Conservation (phyloP, 2,329 filamentous ascomycete genomes). For the Tolypocladium tundrense region DNA sequence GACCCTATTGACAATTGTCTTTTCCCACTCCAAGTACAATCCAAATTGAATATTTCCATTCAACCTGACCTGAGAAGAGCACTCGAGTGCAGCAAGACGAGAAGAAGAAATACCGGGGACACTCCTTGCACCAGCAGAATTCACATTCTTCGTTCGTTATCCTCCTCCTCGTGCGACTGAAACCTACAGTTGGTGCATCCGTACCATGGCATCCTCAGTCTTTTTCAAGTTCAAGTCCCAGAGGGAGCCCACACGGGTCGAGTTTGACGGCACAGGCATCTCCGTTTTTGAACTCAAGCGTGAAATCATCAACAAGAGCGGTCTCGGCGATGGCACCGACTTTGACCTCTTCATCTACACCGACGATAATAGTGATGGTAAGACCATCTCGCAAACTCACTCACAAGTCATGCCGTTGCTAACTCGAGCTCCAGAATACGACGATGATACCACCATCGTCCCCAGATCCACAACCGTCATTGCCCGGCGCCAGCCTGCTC, state of each 20-base stretch:
- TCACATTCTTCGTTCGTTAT: neutral
- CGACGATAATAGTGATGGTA: conserved; percentile 85
- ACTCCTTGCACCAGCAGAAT: neutral
- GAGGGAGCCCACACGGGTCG: conserved; percentile 86
- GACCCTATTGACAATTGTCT: conserved; percentile 22
- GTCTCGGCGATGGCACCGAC: conserved; percentile 88
- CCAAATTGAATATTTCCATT: conserved; percentile 41
- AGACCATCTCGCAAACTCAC: conserved; percentile 9
- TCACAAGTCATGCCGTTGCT: conserved; percentile 8
- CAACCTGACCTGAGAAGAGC: conserved; percentile 24
- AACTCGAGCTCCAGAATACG: conserved; percentile 59
- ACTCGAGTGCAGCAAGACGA: conserved; percentile 25
- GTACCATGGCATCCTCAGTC: conserved; percentile 83
- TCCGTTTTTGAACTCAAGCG: conserved; percentile 98
- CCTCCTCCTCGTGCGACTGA: neutral
- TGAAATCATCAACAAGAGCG: conserved; percentile 93
- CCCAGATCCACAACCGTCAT: conserved; percentile 90
- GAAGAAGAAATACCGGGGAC: conserved; percentile 6
- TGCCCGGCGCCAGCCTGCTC: conserved; percentile 73
- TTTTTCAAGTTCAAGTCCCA: conserved; percentile 99
- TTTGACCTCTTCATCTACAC: conserved; percentile 93
- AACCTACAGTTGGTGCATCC: neutral
- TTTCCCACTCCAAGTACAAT: conserved; percentile 32
- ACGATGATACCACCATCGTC: conserved; percentile 96
- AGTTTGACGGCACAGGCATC: conserved; percentile 95